A percentile compares a stretch with the other conserved stretches of the same genome.
Conservation (phyloP, 2,329 filamentous ascomycete genomes). For the Epichloe brachyelytri region DNA sequence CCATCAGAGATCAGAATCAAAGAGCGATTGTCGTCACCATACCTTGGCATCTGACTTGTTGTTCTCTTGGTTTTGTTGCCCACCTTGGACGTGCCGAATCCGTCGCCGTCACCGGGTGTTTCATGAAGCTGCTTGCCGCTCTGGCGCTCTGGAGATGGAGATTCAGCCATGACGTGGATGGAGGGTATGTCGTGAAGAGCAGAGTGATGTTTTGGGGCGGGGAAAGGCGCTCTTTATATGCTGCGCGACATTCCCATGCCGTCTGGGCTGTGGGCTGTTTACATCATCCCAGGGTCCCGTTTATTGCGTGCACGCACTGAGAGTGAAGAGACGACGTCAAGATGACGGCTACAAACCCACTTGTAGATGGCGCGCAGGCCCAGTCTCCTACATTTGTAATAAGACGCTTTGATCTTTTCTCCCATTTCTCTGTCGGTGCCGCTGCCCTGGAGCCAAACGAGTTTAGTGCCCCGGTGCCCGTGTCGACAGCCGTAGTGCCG, state of each 20-base stretch:
- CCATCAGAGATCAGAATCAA: too few species aligned
- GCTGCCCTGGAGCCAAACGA: not conserved
- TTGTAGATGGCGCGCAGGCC: too few species aligned
- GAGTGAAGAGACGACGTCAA: too few species aligned
- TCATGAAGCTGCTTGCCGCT: constrained; percentile 50
- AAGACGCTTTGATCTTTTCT: not conserved
- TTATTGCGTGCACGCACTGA: too few species aligned
- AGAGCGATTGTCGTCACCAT: constrained; percentile 8
- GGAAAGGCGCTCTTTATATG: too few species aligned
- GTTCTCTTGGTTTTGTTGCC: constrained; percentile 39
- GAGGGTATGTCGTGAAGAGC: not conserved
- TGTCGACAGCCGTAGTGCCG: not conserved
- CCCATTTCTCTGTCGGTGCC: not conserved
- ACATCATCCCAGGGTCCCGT: too few species aligned
- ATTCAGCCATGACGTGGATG: constrained; percentile 56
- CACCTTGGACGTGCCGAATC: constrained; percentile 43
- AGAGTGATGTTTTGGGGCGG: fast-evolving
- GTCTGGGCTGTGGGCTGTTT: too few species aligned
- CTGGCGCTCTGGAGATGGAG: constrained; percentile 60
- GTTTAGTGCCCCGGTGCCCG: not conserved
- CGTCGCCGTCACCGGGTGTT: constrained; percentile 40
- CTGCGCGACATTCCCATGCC: too few species aligned
- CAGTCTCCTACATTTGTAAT: too few species aligned
- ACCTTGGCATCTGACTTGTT: constrained; percentile 40
- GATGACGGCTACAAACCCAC: too few species aligned